Evolutionary conservation across 352 stramenopile species (phyloP), one percentile per base, ranked within the genome.

Genomic region (Pseudoperonospora humuli): DNA sequence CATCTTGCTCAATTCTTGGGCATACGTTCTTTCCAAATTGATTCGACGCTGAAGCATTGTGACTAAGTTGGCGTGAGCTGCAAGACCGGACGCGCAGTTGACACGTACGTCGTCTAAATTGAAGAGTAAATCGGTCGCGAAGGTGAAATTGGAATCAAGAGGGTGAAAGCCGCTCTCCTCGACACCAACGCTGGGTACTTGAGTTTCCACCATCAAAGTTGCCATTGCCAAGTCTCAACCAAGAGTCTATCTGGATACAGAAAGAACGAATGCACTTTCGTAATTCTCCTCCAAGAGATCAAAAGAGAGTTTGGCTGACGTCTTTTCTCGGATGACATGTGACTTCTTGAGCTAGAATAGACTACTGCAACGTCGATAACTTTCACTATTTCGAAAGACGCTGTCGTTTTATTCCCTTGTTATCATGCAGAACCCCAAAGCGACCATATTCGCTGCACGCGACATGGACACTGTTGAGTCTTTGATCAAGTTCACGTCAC

Each of bases 111-210:
- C 71, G 13, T 89, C 74, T 15, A 89, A 35, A 35, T 82, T 81
- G 45, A 89, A 92, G 37, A 92, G 67, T 18, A 92, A 57, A 39
- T 88, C 75, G 1, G 75, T 85, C 24, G 79, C 73, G 29, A 89
- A 92, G 13, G 65, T 80, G 26, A 75, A 40, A 36, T 76, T 60
- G 3, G 56, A 39, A 41, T 47, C 51, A 18, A 28, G n/a, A n/a
- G n/a, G 47, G 23, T 10, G 14, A 23, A 26, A 2, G 7, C n/a
- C 10, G n/a, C 23, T 29, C 5, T 38, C 40, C 3, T 15, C 14
- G 14, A 21, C 21, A 42, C 3, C 20, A 23, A 18, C 28, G 19
- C n/a, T 17, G 23, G 7, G n/a, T 23, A 21, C 39, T 45, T 41
- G 17, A 26, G 26, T 29, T 20, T 43, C 19, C 6, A 35, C 8